phyloP scores from a whole-genome alignment of 345 rosid genomes.

The Sonneratia alba region DNA sequence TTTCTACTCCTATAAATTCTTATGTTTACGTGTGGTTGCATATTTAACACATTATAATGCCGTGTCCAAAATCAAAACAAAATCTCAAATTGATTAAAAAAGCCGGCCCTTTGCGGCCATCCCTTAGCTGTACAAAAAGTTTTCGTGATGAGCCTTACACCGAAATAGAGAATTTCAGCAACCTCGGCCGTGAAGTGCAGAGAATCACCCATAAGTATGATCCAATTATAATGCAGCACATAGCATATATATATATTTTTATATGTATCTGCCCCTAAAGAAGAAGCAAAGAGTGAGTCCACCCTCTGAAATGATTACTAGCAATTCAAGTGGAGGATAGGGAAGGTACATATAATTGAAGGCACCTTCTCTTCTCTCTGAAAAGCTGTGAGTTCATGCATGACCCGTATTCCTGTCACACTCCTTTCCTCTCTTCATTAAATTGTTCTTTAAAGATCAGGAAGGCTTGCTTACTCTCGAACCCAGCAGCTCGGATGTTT shows the following conservation, averaged over 20 bases:
- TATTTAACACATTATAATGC: too few species aligned
- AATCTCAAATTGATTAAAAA: too few species aligned
- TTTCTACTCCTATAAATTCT: too few species aligned
- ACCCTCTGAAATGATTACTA: background rate
- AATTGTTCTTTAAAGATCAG: too few species aligned
- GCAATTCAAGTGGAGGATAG: background rate
- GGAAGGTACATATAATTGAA: constrained; percentile 1
- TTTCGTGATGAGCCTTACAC: background rate
- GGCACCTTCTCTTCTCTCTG: background rate
- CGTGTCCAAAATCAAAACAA: too few species aligned
- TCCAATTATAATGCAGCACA: background rate
- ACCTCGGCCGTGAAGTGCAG: background rate
- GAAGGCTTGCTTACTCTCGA: too few species aligned
- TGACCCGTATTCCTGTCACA: background rate
- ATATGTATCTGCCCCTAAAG: background rate
- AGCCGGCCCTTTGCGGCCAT: too few species aligned
- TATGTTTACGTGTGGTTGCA: too few species aligned
- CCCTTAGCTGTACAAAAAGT: background rate
- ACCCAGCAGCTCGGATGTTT: too few species aligned
- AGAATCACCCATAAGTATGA: background rate
- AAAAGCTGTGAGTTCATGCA: background rate
- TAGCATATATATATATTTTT: too few species aligned
- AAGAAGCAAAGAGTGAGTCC: background rate
- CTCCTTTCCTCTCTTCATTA: background rate
- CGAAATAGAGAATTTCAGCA: background rate